These are phyloP conservation scores for Lasiodiplodia sp. DNA, from an alignment of 2,329 filamentous ascomycete genomes.

Conservation along the genomic window DNA sequence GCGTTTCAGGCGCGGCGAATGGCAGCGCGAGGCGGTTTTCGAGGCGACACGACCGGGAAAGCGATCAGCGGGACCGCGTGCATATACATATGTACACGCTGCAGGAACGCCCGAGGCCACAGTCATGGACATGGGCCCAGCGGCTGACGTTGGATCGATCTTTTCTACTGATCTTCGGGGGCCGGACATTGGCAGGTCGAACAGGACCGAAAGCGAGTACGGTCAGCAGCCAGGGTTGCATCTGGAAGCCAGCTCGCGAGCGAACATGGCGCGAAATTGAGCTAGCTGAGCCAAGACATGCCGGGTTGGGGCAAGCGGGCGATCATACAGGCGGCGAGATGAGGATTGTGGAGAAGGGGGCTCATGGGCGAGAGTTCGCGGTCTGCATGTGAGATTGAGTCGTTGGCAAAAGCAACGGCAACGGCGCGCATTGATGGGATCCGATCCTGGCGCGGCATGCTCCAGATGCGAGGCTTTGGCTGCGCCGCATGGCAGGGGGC, in stretches of 20 bases:
- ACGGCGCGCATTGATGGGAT: constrained; percentile 24
- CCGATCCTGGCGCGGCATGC: constrained; percentile 27
- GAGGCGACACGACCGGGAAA: too few species aligned
- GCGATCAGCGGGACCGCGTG: constrained; percentile 11
- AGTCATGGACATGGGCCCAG: constrained; percentile 26
- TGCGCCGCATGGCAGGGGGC: constrained; percentile 18
- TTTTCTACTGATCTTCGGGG: constrained; percentile 14
- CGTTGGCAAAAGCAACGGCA: constrained; percentile 16
- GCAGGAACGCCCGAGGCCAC: constrained; percentile 30
- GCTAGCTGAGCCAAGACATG: constrained; percentile 25
- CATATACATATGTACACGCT: constrained; percentile 19
- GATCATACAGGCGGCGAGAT: constrained; percentile 24
- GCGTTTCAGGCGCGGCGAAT: constrained; percentile 12
- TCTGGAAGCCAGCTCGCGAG: constrained; percentile 14
- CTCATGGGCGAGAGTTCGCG: neutral
- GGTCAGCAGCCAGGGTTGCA: constrained; percentile 29
- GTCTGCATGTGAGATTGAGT: constrained; percentile 15
- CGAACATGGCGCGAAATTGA: constrained; percentile 9
- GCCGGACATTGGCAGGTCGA: constrained; percentile 10
- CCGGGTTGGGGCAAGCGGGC: constrained; percentile 22
- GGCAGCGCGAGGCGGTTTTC: too few species aligned
- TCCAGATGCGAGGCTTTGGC: constrained; percentile 10
- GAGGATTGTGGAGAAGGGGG: constrained; percentile 30
- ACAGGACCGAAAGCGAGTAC: constrained; percentile 13
- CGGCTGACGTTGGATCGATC: constrained; percentile 31